Base-by-base conservation (phyloP, 805 yeast genomes). In the Tetrapisispora pingtungensis region DNA sequence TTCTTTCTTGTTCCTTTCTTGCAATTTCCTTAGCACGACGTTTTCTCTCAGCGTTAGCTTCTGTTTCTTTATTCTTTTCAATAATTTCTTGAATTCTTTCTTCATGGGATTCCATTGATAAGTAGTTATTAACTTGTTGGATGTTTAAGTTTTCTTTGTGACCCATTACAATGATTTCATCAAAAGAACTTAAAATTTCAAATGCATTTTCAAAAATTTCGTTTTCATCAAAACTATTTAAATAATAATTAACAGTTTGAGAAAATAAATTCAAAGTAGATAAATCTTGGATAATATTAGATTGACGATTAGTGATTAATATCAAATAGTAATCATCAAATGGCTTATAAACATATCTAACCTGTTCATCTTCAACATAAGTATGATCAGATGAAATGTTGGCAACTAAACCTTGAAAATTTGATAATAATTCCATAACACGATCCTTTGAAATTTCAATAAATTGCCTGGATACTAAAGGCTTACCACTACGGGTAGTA, bases 1-100 rank as follows among this genome's bases (percentile, higher is more conserved):
- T 62, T 42, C 64, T 61, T 40, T 59, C 64, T 40, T 65, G 73
- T 62, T 84, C 93, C 57, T 76, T 81, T 62, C 85, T 74, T 62
- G 87, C 94, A 49, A 84, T 81, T 59, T 84, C 94, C 64, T 84
- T 86, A 41, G 97, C 97, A 62, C 86, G 81, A 67, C 94, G 84
- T 69, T 90, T 90, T 67, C 97, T 82, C 67, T 90, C 96, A 68
- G 93, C 98, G 44, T 86, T 81, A 34, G 98, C 98, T 66, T 90
- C 98, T 57, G 85, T 70, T 68, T 93, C 98, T 69, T 93, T 93
- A 71, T 93, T 93, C 65, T 89, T 80, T 68, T 87, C 97, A 57
- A 93, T 93, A 62, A 93, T 89, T 63, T 93, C 97, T 71, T 93
- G 97, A 60, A 94, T 90, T 72, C 86, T 90, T 69, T 93, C 99